These are phyloP conservation scores for Microcyclospora tardicrescens DNA, from an alignment of 2,329 filamentous ascomycete genomes.

Conservation along the genomic window DNA sequence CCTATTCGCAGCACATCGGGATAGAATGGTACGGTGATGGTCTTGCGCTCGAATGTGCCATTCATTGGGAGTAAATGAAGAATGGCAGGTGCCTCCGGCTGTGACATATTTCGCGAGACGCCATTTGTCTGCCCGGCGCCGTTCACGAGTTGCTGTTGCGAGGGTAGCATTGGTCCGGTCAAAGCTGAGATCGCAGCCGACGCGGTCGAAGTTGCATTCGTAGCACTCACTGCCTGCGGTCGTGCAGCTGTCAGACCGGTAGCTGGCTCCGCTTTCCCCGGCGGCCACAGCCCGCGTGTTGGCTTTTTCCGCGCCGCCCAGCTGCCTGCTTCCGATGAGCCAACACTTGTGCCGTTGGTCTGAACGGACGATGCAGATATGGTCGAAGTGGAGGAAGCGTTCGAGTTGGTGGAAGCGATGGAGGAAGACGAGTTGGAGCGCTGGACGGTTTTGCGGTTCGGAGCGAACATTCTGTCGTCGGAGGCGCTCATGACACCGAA, in stretches of 20 bases:
- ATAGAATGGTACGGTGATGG: slow-evolving; percentile 80
- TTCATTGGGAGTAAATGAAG: slow-evolving; percentile 83
- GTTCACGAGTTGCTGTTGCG: slow-evolving; percentile 53
- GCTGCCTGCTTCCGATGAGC: slow-evolving; percentile 22
- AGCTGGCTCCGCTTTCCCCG: slow-evolving; percentile 52
- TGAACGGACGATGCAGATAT: slow-evolving; percentile 49
- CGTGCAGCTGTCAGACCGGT: slow-evolving; percentile 49
- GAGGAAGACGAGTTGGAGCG: slow-evolving; percentile 87
- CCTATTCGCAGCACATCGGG: slow-evolving; percentile 94
- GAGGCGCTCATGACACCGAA: slow-evolving; percentile 56
- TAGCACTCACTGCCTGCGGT: slow-evolving; percentile 47
- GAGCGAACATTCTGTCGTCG: slow-evolving; percentile 70
- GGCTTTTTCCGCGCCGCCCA: slow-evolving; percentile 39
- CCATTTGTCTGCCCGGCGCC: slow-evolving; percentile 48
- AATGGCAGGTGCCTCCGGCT: slow-evolving; percentile 55
- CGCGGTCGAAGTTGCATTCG: slow-evolving; percentile 45
- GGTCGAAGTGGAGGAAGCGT: slow-evolving; percentile 51
- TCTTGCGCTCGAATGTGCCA: slow-evolving; percentile 92
- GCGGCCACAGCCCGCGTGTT: slow-evolving; percentile 48
- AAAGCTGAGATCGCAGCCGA: slow-evolving; percentile 51
- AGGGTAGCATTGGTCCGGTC: slow-evolving; percentile 50
- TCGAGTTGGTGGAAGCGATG: slow-evolving; percentile 50
- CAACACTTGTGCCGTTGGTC: slow-evolving; percentile 43
- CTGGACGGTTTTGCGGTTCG: slow-evolving; percentile 64
- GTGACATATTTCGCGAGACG: slow-evolving; percentile 28